Evolutionary conservation across 352 stramenopile species (phyloP).

Genomic region (Phytophthora sp.): DNA sequence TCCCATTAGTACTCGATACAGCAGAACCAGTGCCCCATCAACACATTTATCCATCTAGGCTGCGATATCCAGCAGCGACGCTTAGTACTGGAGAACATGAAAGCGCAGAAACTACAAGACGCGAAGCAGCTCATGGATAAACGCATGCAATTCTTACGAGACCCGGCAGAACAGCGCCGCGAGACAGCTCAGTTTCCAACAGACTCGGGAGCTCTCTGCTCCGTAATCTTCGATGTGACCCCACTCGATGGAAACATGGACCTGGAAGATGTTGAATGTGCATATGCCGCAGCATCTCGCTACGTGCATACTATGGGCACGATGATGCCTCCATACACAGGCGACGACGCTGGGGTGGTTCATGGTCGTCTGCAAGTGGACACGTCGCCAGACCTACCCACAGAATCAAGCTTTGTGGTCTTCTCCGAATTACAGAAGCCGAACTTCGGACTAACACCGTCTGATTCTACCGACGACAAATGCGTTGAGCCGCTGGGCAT

Average conservation of each 20-base stretch:
- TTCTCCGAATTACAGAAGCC: slow-evolving; percentile 34
- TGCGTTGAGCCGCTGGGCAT: slow-evolving; percentile 14
- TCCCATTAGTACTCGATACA: slow-evolving; percentile 37
- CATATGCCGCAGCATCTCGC: slow-evolving; percentile 10
- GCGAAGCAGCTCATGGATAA: slow-evolving; percentile 51
- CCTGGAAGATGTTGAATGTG: slow-evolving; percentile 10
- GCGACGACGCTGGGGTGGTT: slow-evolving; percentile 28
- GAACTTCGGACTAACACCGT: neutral
- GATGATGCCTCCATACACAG: slow-evolving; percentile 19
- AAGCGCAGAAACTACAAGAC: slow-evolving; percentile 51
- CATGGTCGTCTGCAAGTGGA: slow-evolving; percentile 32
- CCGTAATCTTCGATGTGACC: slow-evolving; percentile 38
- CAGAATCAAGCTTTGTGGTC: slow-evolving; percentile 42
- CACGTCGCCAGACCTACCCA: slow-evolving; percentile 25
- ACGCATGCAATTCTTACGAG: slow-evolving; percentile 51
- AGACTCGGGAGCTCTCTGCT: slow-evolving; percentile 34
- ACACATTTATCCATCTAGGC: slow-evolving; percentile 52
- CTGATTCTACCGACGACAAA: slow-evolving; percentile 3
- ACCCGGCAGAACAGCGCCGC: slow-evolving; percentile 26
- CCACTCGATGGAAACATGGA: slow-evolving; percentile 22
- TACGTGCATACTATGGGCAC: slow-evolving; percentile 19
- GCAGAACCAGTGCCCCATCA: slow-evolving; percentile 41
- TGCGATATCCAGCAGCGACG: slow-evolving; percentile 40
- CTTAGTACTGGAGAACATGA: slow-evolving; percentile 45
- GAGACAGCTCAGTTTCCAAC: slow-evolving; percentile 42